A percentile compares a stretch with the other conserved stretches of the same genome.
phyloP scores from a whole-genome alignment of 208 protist genomes.

The Trypanosoma theileri region DNA sequence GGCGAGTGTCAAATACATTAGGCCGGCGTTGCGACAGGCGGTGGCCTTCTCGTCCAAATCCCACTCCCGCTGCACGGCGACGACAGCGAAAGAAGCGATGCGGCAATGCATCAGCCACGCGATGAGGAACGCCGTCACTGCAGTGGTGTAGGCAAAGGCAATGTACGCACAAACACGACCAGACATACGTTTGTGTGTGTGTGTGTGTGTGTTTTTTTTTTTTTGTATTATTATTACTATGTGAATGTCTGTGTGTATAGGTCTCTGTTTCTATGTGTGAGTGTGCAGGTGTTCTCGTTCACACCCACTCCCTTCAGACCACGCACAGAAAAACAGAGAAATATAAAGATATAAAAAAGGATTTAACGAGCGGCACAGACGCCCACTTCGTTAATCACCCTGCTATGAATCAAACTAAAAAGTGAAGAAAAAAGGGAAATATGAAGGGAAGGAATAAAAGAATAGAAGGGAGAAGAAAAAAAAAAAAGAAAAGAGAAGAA shows the following conservation, averaged over 20 bases:
- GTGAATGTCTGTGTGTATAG: background rate
- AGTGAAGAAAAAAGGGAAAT: slow-evolving; percentile 2
- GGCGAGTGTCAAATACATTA: slow-evolving; percentile 66
- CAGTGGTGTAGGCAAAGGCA: slow-evolving; percentile 78
- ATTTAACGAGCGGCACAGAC: background rate
- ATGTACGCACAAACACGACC: slow-evolving; percentile 45
- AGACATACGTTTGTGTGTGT: slow-evolving; percentile 17
- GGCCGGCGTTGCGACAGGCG: slow-evolving; percentile 60
- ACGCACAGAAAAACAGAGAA: slow-evolving; percentile 1
- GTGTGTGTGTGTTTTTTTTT: background rate
- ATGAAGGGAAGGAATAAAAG: background rate
- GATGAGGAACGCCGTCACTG: slow-evolving; percentile 67
- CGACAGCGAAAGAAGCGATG: slow-evolving; percentile 68
- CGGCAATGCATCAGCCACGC: slow-evolving; percentile 69
- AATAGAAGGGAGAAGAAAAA: background rate
- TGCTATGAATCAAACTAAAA: background rate
- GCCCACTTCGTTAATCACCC: background rate
- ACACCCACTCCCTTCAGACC: too few relatives aligned
- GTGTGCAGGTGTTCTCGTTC: too few relatives aligned
- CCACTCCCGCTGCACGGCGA: slow-evolving; percentile 50
- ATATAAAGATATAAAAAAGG: slow-evolving; percentile 1
- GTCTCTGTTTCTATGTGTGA: background rate
- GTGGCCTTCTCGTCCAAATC: slow-evolving; percentile 57
- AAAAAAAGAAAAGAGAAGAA: background rate
- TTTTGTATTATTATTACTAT: background rate